A percentile compares a stretch with the other conserved stretches of the same genome.
Conservation (phyloP, 176 grass and related monocot species). For the Bromus sterilis region DNA sequence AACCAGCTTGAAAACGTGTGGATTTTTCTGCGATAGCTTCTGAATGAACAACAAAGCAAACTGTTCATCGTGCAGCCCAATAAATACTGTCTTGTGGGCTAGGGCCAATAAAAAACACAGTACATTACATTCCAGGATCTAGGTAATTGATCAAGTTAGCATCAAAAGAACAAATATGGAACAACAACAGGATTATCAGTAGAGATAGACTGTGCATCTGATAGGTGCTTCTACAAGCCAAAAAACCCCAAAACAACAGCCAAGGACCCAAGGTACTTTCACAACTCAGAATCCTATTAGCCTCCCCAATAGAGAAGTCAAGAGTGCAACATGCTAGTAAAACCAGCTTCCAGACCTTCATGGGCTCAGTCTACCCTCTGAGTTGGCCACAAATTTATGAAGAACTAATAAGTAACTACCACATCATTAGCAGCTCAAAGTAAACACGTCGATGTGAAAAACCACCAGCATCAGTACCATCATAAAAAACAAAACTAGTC, state of each 20-base stretch:
- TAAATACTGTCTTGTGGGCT: neutral
- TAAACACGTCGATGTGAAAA: neutral
- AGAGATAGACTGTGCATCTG: neutral
- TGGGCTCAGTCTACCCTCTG: neutral
- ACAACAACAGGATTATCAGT: neutral
- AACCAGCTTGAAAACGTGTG: neutral
- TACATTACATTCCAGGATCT: neutral
- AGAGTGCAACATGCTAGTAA: neutral
- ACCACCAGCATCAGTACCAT: neutral
- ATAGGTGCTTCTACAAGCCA: neutral
- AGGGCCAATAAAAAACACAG: neutral
- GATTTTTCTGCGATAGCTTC: neutral
- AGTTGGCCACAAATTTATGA: neutral
- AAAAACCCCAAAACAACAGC: neutral
- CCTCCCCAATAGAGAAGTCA: neutral
- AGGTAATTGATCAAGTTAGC: neutral
- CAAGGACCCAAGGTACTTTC: neutral
- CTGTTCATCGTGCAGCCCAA: too few relatives aligned
- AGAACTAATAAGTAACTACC: neutral
- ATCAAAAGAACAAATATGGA: neutral
- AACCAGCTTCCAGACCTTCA: neutral
- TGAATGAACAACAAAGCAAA: neutral
- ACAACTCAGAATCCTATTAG: neutral
- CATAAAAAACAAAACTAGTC: neutral
- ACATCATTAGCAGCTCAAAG: neutral